Conservation (phyloP, 345 rosid species). For the Populus pruinosa region DNA sequence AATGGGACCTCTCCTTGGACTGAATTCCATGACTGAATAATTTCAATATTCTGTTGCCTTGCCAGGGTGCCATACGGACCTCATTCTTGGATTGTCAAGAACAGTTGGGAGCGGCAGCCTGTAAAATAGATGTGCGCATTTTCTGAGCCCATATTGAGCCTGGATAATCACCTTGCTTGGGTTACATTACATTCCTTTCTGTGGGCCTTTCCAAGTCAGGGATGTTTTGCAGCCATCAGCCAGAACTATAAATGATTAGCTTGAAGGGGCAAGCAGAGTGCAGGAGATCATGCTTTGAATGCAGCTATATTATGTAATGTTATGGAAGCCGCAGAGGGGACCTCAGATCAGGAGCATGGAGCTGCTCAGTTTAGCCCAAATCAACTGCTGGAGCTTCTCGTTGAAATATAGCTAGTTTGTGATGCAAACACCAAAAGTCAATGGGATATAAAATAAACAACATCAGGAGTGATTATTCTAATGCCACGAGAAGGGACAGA, state of each 20-base stretch:
- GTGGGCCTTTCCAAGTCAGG: neutral
- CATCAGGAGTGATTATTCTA: too few species aligned
- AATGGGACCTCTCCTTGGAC: constrained; percentile 14
- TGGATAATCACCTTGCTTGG: neutral
- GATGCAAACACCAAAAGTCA: too few species aligned
- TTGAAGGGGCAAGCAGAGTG: neutral
- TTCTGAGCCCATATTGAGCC: neutral
- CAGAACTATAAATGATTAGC: neutral
- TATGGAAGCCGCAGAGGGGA: too few species aligned
- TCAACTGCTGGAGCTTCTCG: neutral
- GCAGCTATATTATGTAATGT: neutral
- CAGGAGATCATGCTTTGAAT: neutral
- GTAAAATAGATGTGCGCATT: neutral
- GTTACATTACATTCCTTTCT: neutral
- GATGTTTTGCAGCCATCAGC: neutral
- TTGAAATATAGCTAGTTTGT: too few species aligned
- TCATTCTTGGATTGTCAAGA: neutral
- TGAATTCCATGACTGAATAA: constrained; percentile 13
- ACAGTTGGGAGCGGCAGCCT: neutral
- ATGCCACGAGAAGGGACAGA: neutral
- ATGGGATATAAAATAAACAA: too few species aligned
- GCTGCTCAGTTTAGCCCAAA: neutral
- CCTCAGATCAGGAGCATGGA: neutral
- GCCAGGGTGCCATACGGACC: neutral
- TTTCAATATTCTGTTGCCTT: neutral